Conservation (phyloP, 1,284 basidiomycete species). For the Gomphus bonarii region DNA sequence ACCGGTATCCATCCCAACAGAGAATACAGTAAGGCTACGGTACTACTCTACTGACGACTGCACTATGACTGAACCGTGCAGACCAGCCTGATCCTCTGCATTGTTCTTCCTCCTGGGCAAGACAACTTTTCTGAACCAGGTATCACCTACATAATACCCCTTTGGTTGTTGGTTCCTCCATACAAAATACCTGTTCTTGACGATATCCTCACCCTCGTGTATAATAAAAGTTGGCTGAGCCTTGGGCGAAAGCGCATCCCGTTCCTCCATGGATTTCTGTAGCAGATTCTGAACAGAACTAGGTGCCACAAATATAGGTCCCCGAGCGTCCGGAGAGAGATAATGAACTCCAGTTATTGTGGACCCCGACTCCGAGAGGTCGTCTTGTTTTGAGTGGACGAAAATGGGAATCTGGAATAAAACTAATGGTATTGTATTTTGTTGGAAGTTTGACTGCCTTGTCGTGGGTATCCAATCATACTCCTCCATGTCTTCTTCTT, state of each 20-base stretch:
- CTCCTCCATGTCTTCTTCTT: not conserved
- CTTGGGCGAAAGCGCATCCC: not conserved
- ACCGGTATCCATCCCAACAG: too few species aligned
- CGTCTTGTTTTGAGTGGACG: not conserved
- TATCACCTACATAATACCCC: not conserved
- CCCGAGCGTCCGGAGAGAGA: not conserved
- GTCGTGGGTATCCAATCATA: slow-evolving; percentile 1
- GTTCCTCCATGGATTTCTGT: not conserved
- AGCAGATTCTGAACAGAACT: not conserved
- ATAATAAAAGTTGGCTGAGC: not conserved
- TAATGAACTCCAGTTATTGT: not conserved
- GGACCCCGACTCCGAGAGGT: not conserved
- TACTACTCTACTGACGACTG: too few species aligned
- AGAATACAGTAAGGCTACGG: too few species aligned
- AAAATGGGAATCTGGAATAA: not conserved
- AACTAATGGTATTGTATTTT: not conserved
- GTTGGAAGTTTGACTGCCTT: not conserved
- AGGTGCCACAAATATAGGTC: not conserved
- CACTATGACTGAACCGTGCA: not conserved
- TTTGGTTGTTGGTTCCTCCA: not conserved
- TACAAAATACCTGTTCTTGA: not conserved
- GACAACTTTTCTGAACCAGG: not conserved
- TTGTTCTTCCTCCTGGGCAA: not conserved
- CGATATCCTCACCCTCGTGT: not conserved
- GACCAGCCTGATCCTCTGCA: not conserved